phyloP scores from a whole-genome alignment of 2,329 filamentous ascomycete genomes.

The Drechslerella dactyloides region DNA sequence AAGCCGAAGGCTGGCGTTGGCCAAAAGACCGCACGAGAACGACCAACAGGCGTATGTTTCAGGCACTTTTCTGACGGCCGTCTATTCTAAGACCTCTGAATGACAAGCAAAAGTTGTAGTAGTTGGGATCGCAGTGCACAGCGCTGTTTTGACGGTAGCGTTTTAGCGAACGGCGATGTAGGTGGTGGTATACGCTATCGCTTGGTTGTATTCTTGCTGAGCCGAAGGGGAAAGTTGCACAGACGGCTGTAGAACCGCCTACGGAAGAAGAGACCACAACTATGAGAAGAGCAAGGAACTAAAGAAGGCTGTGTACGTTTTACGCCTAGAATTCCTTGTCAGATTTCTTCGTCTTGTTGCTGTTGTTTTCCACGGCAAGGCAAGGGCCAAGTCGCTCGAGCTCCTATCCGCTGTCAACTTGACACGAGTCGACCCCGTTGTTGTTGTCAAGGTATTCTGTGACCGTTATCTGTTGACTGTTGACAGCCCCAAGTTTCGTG shows the following conservation, averaged over 20 bases:
- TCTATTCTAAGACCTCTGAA: conserved; percentile 19
- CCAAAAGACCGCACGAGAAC: conserved; percentile 20
- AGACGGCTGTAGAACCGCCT: conserved; percentile 9
- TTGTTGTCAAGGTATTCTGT: conserved; percentile 37
- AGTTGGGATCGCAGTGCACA: conserved; percentile 18
- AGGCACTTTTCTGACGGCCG: conserved; percentile 3
- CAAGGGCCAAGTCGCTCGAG: conserved; percentile 7
- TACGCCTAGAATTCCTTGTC: conserved; percentile 26
- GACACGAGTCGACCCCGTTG: conserved; percentile 18
- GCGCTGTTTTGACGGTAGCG: neutral
- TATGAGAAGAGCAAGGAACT: conserved; percentile 2
- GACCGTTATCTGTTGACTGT: conserved; percentile 8
- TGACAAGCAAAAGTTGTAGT: conserved; percentile 17
- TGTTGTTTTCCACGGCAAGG: conserved; percentile 14
- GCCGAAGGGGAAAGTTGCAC: neutral
- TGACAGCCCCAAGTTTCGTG: conserved; percentile 41
- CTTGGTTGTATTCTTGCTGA: neutral
- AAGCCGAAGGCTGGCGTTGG: conserved; percentile 18
- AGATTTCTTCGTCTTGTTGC: conserved; percentile 24
- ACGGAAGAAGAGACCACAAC: conserved; percentile 10
- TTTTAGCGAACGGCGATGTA: neutral
- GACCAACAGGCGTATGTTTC: conserved; percentile 38
- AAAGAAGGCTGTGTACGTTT: conserved; percentile 45
- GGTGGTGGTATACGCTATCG: neutral
- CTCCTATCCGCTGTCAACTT: conserved; percentile 27